These are phyloP conservation scores for Pleurostoma richardsiae DNA, from an alignment of 2,329 filamentous ascomycete species.

Conservation along the genomic window DNA sequence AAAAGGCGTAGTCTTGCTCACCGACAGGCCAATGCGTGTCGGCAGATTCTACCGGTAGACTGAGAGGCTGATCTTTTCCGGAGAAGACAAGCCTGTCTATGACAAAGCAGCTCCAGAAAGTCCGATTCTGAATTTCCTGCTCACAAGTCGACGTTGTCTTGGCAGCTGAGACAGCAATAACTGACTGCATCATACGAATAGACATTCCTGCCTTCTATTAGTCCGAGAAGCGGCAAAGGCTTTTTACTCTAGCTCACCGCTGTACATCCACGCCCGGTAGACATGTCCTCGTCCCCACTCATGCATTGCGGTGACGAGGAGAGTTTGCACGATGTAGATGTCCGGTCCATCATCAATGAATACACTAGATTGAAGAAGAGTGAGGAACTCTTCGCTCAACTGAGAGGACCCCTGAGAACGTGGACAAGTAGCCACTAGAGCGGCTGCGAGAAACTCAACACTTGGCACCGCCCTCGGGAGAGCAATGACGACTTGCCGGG, in stretches of 20 bases:
- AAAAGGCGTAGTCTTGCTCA: constrained; percentile 29
- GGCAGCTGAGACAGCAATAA: constrained; percentile 17
- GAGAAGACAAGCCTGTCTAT: constrained; percentile 38
- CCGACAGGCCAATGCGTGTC: constrained; percentile 10
- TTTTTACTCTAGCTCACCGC: constrained; percentile 7
- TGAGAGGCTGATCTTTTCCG: constrained; percentile 25
- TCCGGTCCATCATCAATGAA: constrained; percentile 12
- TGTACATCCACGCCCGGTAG: constrained; percentile 37
- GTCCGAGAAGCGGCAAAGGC: too few species aligned
- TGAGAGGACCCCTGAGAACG: background rate
- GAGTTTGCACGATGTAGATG: constrained; percentile 28
- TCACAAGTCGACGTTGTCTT: constrained; percentile 16
- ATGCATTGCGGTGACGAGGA: constrained; percentile 31
- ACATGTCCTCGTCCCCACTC: constrained; percentile 37
- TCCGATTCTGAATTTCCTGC: constrained; percentile 26
- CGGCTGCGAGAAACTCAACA: background rate
- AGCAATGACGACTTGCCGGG: background rate
- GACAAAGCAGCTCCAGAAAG: constrained; percentile 40
- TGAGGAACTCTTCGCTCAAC: background rate
- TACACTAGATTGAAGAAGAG: background rate
- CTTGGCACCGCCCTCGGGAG: constrained; percentile 3
- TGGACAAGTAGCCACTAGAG: background rate
- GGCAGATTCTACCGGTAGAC: constrained; percentile 9
- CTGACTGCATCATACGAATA: constrained; percentile 30
- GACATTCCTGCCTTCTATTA: constrained; percentile 18